phyloP scores from a whole-genome alignment of 768 basidiomycete genomes.

The Leccinum disarticulatum region DNA sequence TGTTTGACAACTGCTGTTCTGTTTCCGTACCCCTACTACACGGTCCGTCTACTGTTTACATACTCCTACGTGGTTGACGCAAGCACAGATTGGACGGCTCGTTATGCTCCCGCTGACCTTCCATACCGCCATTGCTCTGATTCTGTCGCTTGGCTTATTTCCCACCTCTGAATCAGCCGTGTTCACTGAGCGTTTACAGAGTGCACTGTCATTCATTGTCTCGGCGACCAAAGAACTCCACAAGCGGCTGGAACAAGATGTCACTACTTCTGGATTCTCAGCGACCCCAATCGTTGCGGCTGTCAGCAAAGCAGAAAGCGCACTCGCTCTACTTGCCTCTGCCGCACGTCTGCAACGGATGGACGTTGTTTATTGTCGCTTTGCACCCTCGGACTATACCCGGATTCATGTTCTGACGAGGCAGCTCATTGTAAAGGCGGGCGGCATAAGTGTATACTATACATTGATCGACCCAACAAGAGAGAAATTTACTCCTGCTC shows the following conservation, averaged over 20 bases:
- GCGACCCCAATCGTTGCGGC: slow-evolving; percentile 33
- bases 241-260: slow-evolving; percentile 41
- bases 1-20: slow-evolving; percentile 55
- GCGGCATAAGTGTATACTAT: slow-evolving; percentile 65
- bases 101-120: slow-evolving; percentile 59
- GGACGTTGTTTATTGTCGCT: slow-evolving; percentile 62
- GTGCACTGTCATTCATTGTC: slow-evolving; percentile 48
- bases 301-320: slow-evolving; percentile 43
- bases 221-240: slow-evolving; percentile 47
- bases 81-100: slow-evolving; percentile 43
- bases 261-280: slow-evolving; percentile 37
- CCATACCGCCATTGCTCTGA: slow-evolving; percentile 57
- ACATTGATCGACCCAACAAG: slow-evolving; percentile 60
- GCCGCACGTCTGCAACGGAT: slow-evolving; percentile 51
- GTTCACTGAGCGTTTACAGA: slow-evolving; percentile 51
- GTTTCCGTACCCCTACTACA: slow-evolving; percentile 67
- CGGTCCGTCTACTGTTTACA: slow-evolving; percentile 26
- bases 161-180: slow-evolving; percentile 60
- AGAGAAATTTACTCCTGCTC: slow-evolving; percentile 54
- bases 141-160: slow-evolving; percentile 55
- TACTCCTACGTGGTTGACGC: slow-evolving; percentile 1
- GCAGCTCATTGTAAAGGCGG: slow-evolving; percentile 53
- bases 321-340: slow-evolving; percentile 51
- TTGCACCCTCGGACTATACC: slow-evolving; percentile 55
- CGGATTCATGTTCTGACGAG: slow-evolving; percentile 50